phyloP scores from a whole-genome alignment of 257 asterid species.

The Cruciata laevipes region DNA sequence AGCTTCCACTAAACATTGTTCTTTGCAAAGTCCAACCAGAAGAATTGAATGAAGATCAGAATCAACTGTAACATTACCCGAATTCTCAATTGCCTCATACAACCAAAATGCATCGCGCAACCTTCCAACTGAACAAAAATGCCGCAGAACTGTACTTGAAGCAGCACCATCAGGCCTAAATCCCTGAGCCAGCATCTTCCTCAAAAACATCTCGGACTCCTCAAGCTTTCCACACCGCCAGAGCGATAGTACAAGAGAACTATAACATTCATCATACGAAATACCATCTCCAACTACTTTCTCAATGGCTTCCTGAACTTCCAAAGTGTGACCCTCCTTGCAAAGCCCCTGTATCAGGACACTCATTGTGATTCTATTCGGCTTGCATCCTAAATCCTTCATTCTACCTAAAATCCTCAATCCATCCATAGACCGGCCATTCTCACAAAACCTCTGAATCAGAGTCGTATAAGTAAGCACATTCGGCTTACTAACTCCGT shows the following conservation, averaged over 20 bases:
- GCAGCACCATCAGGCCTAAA: constrained; percentile 61
- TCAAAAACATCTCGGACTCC: constrained; percentile 52
- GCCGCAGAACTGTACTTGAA: constrained; percentile 36
- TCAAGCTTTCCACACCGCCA: constrained; percentile 37
- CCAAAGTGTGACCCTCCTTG: constrained; percentile 46
- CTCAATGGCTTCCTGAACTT: constrained; percentile 46
- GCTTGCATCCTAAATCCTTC: constrained; percentile 40
- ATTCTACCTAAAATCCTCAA: constrained; percentile 47
- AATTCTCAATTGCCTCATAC: constrained; percentile 43
- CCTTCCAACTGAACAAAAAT: constrained; percentile 38
- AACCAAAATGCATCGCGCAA: constrained; percentile 51
- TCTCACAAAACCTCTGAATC: constrained; percentile 53
- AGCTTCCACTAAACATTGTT: constrained; percentile 43
- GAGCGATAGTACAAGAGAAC: constrained; percentile 49
- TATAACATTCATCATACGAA: constrained; percentile 42
- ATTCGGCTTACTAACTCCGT: constrained; percentile 45
- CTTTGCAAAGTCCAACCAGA: constrained; percentile 46
- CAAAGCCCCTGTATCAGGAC: constrained; percentile 64
- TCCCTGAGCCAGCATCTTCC: constrained; percentile 54
- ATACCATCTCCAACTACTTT: constrained; percentile 28
- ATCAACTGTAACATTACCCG: constrained; percentile 36
- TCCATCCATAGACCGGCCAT: constrained; percentile 50
- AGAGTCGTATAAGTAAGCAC: constrained; percentile 63
- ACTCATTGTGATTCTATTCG: constrained; percentile 47
- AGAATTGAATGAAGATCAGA: constrained; percentile 46